Evolutionary conservation across 345 rosid genomes (phyloP), one percentile per base, ranked within the genome.

Genomic region (Acer yangbiense): DNA sequence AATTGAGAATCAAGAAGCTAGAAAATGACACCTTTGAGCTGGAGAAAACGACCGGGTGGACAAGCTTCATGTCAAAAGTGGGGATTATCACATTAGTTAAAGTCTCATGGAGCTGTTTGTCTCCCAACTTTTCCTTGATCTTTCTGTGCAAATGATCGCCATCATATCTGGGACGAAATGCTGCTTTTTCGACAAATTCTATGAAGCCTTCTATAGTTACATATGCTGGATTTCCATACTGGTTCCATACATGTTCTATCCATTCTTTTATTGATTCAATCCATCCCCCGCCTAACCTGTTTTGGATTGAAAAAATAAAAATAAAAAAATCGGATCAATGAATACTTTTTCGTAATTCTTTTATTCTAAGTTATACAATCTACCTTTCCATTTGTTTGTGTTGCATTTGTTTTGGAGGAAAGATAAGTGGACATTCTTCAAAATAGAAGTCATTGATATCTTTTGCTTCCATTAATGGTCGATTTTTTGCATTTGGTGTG

Each of bases 11-110:
- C 50, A 17, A 6, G 46, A 69, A 68, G 29, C 29, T 27, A 27
- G 50, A 63, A 63, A 17, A 57, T 1, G 6, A 55, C 77, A 55
- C 77, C 61, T 79, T 58, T 10, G 60, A 72, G 25, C 52, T 72
- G 46, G 81, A 72, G 18, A 78, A 78, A 32, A 66, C 13, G 60
- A 60, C 29, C 4, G 77, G 77, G 67, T 73, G 58, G 70, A 78
- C 23, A 16, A 72, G 21, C 81, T 61, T 78, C 23, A 78, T 43
- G 13, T 72, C 77, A 25, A 54, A 78, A 20, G 77, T 43, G 35
- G 58, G 68, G 43, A 73, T 73, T 20, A 73, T 73, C n/a, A 73
- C 76, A 60, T 61, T 44, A 7, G 81, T 78, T 65, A 65, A 62
- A 23, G 72, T 72, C 43, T 78, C 46, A 23, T 41, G 65, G 20